A percentile compares a stretch with the other conserved stretches of the same genome.
Evolutionary conservation across 192 early-diverging fungal genomes (phyloP).

Genomic region (Diversispora epigaea): DNA sequence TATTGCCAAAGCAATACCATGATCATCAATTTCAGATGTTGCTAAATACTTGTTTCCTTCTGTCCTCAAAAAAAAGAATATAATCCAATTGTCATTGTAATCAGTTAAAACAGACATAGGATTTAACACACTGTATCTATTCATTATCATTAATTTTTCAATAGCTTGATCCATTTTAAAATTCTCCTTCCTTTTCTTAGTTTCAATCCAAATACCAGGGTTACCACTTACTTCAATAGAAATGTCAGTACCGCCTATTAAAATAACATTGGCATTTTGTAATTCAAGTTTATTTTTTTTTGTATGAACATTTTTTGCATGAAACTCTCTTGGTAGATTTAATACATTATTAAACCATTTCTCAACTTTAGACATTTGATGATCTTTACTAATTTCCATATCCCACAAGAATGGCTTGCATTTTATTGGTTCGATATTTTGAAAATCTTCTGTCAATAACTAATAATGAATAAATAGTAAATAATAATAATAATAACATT

Average conservation of each 20-base stretch:
- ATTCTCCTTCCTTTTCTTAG: conserved; percentile 21
- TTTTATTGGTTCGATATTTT: too few relatives aligned
- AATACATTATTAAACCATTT: too few relatives aligned
- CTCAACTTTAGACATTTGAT: too few relatives aligned
- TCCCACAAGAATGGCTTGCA: too few relatives aligned
- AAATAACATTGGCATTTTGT: conserved; percentile 2
- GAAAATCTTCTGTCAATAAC: too few relatives aligned
- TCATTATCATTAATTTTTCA: conserved; percentile 15
- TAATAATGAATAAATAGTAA: conserved; percentile 13
- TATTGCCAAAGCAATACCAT: conserved; percentile 16
- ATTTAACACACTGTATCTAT: neutral
- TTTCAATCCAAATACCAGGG: conserved; percentile 12
- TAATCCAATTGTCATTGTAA: conserved; percentile 26
- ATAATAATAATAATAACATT: neutral
- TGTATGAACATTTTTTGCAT: too few relatives aligned
- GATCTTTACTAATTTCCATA: too few relatives aligned
- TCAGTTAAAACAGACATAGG: conserved; percentile 16
- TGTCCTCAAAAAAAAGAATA: neutral
- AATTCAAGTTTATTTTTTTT: conserved; percentile 7
- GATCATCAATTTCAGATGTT: neutral
- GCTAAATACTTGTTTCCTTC: neutral
- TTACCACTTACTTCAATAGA: conserved; percentile 14
- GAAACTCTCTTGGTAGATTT: too few relatives aligned
- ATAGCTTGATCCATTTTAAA: conserved; percentile 17
- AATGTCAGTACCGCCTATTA: conserved; percentile 12